Base-by-base conservation (phyloP, 1,284 basidiomycete species). In the Ustilago xerochloae region DNA sequence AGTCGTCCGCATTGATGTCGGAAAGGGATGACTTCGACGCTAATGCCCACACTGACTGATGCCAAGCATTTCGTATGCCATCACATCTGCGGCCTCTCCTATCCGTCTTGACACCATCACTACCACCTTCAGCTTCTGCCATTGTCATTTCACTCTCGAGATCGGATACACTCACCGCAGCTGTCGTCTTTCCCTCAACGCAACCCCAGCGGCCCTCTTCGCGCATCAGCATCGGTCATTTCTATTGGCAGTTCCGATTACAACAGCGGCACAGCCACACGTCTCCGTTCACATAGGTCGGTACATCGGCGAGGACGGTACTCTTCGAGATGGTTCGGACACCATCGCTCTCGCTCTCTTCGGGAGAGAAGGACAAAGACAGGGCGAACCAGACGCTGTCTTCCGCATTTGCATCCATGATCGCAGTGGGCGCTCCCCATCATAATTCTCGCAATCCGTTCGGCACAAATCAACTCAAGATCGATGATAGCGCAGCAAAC, bases 361-460 rank as follows among this genome's bases (percentile, higher is more conserved):
- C 56, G 32, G 49, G 60, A 41, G 66, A 69, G 22, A 63, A 52
- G 47, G 66, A 69, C 52, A 63, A 35, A 36, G 66, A 69, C 3
- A 58, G 53, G 28, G 66, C 66, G 6, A 47, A 6, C 1, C 49
- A 58, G 10, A 72, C 69, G 6, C 51, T 72, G 2, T 72, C 69
- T 5, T 72, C 69, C 13, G 69, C 69, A 20, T 72, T 72, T 45
- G 69, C 69, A 9, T 66, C 69, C 24, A 72, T 72, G 63, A 56
- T 72, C 10, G 63, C 69, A 2, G 69, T 72, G 9, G 69, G 69
- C 4, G 63, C 60, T 3, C 69, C 68, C 13, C 47, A 66, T 28
- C 69, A 63, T 22, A 51, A 33, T 7, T 30, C 64, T n/a, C 70
- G 63, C 30, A 66, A 70, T 36, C 53, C 72, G 2, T 64, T 75